A percentile compares a stretch with the other conserved stretches of the same genome.
Conservation (phyloP, 164 flowering plant species). For the Dillenia turbinata region DNA sequence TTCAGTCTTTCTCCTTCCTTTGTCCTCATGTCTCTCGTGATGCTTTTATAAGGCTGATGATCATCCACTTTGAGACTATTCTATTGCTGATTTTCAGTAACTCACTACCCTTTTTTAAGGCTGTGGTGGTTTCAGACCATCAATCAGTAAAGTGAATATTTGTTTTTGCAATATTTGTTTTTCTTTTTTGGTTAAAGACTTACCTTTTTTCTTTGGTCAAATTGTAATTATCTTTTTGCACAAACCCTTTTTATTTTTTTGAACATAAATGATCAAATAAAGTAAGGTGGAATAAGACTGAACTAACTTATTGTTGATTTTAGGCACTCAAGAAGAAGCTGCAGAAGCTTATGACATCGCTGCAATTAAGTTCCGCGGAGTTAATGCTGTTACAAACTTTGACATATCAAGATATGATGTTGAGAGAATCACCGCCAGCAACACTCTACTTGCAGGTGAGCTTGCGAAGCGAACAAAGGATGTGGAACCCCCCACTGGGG, state of each 20-base stretch:
- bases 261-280: too few species aligned
- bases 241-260: too few species aligned
- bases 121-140: conserved; percentile 6
- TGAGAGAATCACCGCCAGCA: conserved; percentile 55
- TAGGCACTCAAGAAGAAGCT: conserved; percentile 80
- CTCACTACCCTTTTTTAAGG: conserved; percentile 10
- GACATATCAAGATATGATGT: conserved; percentile 60
- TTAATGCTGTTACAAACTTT: conserved; percentile 66
- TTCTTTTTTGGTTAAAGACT: too few species aligned
- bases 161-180: too few species aligned
- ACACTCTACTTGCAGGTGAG: conserved; percentile 55
- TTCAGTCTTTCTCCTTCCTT: conserved; percentile 11
- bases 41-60: conserved; percentile 29
- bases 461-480: conserved; percentile 43
- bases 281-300: too few species aligned
- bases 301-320: neutral
- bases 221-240: too few species aligned
- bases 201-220: too few species aligned
- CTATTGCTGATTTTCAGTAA: conserved; percentile 17
- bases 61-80: neutral
- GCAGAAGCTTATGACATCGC: conserved; percentile 78
- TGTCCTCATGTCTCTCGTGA: conserved; percentile 8
- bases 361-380: conserved; percentile 73
- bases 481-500: conserved; percentile 7
- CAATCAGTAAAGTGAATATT: too few species aligned